Percentiles rank a stretch among this genome's conserved stretches.
These are phyloP conservation scores for Metschnikowia lunata DNA, from an alignment of 805 yeast species.

Conservation along the genomic window DNA sequence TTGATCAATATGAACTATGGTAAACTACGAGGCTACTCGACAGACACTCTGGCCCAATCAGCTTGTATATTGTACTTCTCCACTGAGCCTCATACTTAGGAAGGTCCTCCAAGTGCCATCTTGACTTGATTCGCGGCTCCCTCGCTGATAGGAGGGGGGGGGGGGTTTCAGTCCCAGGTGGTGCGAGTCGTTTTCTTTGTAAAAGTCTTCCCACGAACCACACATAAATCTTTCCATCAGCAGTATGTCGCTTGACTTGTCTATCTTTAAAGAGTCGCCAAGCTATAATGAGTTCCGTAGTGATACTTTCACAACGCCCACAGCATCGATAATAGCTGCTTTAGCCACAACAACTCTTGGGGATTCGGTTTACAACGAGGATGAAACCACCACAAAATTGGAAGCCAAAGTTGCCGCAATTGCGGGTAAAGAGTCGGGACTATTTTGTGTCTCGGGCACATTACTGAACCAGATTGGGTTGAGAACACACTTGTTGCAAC, in stretches of 20 bases:
- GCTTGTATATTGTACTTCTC: no score
- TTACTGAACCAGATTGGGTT: conserved; percentile 40
- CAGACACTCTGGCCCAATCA: no score
- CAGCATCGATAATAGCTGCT: conserved; percentile 15
- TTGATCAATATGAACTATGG: no score
- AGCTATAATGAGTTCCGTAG: conserved; percentile 17
- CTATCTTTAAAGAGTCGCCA: conserved; percentile 9
- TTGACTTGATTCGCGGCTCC: no score
- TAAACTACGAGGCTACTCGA: no score
- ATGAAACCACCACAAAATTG: conserved; percentile 28
- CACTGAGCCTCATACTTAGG: no score
- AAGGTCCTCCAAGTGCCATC: no score
- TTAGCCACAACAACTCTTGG: conserved; percentile 30
- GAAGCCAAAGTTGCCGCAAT: conserved; percentile 32
- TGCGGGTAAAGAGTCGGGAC: conserved; percentile 38
- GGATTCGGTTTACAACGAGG: conserved; percentile 42
- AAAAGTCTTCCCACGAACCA: neutral
- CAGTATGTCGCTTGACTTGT: conserved; percentile 11
- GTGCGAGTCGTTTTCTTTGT: neutral
- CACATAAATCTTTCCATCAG: neutral
- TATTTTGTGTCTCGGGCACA: conserved; percentile 41
- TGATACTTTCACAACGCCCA: conserved; percentile 22
- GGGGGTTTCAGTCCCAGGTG: neutral
- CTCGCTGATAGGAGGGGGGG: no score
- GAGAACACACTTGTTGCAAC: conserved; percentile 37